These are phyloP conservation scores for Gynandropsis gynandra DNA, from an alignment of 345 rosid species.

Conservation along the genomic window DNA sequence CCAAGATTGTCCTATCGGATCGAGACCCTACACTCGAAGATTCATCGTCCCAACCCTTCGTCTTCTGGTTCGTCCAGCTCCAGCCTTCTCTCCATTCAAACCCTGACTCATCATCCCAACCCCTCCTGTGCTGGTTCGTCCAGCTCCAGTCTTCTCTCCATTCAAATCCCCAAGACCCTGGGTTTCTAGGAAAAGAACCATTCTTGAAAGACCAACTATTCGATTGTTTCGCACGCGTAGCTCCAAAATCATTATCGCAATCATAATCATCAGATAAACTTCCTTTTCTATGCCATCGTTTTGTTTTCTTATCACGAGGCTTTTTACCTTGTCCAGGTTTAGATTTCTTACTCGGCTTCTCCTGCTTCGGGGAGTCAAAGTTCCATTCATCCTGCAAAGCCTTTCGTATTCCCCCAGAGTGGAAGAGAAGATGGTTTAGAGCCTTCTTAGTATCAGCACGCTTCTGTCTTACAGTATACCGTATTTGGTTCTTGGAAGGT, in stretches of 20 bases:
- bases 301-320: conserved; percentile 29
- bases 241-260: background rate
- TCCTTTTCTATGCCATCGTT: conserved; percentile 30
- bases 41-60: conserved; percentile 39
- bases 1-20: conserved; percentile 57
- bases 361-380: conserved; percentile 21
- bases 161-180: conserved; percentile 33
- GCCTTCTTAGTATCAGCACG: conserved; percentile 25
- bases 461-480: conserved; percentile 26
- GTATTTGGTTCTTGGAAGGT: conserved; percentile 28
- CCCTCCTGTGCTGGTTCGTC: conserved; percentile 34
- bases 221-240: conserved; percentile 16
- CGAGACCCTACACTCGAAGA: conserved; percentile 36
- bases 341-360: conserved; percentile 27
- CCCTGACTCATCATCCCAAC: conserved; percentile 33
- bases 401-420: conserved; percentile 16
- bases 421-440: conserved; percentile 24
- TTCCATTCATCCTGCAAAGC: conserved; percentile 27
- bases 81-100: conserved; percentile 57
- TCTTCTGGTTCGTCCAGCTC: conserved; percentile 34
- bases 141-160: conserved; percentile 51
- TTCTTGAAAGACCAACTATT: conserved; percentile 19
- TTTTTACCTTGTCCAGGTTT: conserved; percentile 29
- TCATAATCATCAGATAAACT: conserved; percentile 9
- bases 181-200: conserved; percentile 2